These are phyloP conservation scores for Pythium sp. DNA, from an alignment of 352 stramenopile genomes.

Conservation along the genomic window DNA sequence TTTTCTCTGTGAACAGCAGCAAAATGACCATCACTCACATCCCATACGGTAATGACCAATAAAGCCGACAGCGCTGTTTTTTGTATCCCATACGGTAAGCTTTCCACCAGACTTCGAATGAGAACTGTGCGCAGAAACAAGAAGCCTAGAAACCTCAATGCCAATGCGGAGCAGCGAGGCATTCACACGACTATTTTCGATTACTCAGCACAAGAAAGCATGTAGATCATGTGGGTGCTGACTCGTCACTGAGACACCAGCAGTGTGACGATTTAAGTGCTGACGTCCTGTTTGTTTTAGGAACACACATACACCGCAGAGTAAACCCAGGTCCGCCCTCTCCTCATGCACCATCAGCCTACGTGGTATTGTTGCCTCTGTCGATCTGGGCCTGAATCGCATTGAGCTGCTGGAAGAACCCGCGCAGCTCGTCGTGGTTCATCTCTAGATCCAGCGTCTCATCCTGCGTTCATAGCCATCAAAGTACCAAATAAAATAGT, in stretches of 20 bases:
- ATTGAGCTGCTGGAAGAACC: constrained; percentile 65
- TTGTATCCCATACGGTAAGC: neutral
- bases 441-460: constrained; percentile 58
- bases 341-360: neutral
- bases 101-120: neutral
- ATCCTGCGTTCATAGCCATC: constrained; percentile 20
- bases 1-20: neutral
- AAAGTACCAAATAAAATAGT: neutral
- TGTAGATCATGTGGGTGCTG: neutral
- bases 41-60: neutral
- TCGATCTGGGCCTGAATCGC: constrained; percentile 53
- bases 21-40: neutral
- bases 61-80: neutral
- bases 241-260: neutral
- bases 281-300: neutral
- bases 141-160: neutral
- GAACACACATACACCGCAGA: neutral
- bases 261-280: no score
- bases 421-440: constrained; percentile 47
- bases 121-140: neutral
- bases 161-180: neutral
- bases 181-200: neutral
- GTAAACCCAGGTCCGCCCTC: neutral
- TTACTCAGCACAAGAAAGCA: neutral
- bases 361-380: neutral